Evolutionary conservation across 106 monocot species (phyloP), one percentile per base, ranked within the genome.

Genomic region (Platanthera zijinensis): DNA sequence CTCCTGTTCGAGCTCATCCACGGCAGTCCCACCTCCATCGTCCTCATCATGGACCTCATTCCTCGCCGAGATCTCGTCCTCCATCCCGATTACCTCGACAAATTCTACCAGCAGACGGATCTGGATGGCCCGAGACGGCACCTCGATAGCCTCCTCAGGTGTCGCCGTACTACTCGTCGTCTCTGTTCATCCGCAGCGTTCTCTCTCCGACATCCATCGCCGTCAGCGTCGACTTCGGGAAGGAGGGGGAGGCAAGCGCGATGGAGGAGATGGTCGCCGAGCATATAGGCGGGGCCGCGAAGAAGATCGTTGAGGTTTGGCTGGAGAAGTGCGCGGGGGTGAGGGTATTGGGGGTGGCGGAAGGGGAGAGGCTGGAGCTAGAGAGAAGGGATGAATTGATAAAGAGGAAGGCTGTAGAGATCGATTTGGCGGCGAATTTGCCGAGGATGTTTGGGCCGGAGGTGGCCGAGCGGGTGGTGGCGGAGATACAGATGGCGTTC

Each of bases 1-100:
- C 83, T 97, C 50, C 71, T 87, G 9, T 25, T 97, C 84, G 96
- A 97, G 81, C 82, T 97, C 81, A 93, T 97, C 71, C 96, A 97
- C 52, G 81, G 79, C 74, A 79, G 89, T 66, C 88, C 91, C 3
- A 82, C 79, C 6, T 83, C 87, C 22, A 89, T 93, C 48, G 59
- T 93, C 56, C 80, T 96, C 72, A 6, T 93, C 73, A 76, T 91
- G 3, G 93, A 96, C 54, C 81, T 93, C 47, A 82, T 93, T 47
- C 93, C 91, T 2, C 76, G 96, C 57, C 89, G 71, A 70, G 96
- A 97, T 77, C 84, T 93, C 53, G 84, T 89, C 52, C 87, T 91
- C 75, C 79, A 87, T 69, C 79, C 93, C 0, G 82, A 92, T 45
- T 92, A 95, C 77, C 78, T 92, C 48, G 78, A 78, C 6, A 72